These are phyloP conservation scores for Trichoderma cornu-damae DNA, from an alignment of 2,329 filamentous ascomycete genomes.

Conservation along the genomic window DNA sequence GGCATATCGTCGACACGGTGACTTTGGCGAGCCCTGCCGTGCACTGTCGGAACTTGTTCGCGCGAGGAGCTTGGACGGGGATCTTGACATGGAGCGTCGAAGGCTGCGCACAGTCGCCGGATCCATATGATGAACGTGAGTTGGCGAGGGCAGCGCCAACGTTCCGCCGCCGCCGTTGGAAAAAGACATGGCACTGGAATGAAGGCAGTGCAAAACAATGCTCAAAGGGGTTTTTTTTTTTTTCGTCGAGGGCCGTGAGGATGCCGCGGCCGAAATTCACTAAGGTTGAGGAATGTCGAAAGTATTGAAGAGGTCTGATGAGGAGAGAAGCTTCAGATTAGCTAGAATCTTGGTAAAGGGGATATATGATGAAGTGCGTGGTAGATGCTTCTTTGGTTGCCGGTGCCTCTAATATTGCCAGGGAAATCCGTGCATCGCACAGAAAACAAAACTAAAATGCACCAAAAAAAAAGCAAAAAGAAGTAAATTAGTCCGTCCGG, in stretches of 20 bases:
- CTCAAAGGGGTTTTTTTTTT: no score
- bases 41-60: slow-evolving; percentile 46
- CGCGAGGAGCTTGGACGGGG: slow-evolving; percentile 80
- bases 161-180: slow-evolving; percentile 63
- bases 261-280: slow-evolving; percentile 25
- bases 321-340: slow-evolving; percentile 1
- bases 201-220: slow-evolving; percentile 22
- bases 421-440: slow-evolving; percentile 12
- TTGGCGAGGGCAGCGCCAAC: slow-evolving; percentile 81
- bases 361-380: slow-evolving; percentile 9
- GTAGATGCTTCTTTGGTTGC: slow-evolving; percentile 7
- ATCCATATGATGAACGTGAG: slow-evolving; percentile 75
- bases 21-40: slow-evolving; percentile 43
- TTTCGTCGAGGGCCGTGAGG: slow-evolving; percentile 18
- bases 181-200: slow-evolving; percentile 49
- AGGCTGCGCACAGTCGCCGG: slow-evolving; percentile 77
- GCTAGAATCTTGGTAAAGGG: slow-evolving; percentile 4
- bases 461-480: not conserved
- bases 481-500: slow-evolving; percentile 2
- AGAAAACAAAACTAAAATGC: slow-evolving; percentile 3
- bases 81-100: slow-evolving; percentile 81
- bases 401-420: slow-evolving; percentile 6
- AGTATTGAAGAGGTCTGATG: slow-evolving; percentile 5
- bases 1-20: slow-evolving; percentile 44
- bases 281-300: slow-evolving; percentile 26